Conservation (phyloP, 1,284 basidiomycete species). For the Rhodotorula sp. region DNA sequence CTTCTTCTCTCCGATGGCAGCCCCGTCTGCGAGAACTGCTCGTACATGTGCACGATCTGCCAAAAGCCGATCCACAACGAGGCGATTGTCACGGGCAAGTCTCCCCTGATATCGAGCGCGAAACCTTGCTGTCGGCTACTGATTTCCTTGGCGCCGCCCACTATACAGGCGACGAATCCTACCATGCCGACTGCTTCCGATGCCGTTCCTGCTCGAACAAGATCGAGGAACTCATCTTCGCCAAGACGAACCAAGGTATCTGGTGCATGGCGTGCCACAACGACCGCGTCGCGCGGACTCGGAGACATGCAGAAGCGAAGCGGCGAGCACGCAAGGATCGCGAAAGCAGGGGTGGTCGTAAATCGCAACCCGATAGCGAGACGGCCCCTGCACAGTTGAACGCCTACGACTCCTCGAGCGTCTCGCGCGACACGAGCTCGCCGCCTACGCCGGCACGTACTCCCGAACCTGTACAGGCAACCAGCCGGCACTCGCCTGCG, state of each 20-base stretch:
- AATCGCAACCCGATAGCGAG: too few species aligned
- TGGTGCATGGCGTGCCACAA: conserved; percentile 91
- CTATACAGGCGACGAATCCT: conserved; percentile 80
- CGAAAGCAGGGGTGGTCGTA: conserved; percentile 2
- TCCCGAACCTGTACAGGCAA: too few species aligned
- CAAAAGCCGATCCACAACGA: conserved; percentile 89
- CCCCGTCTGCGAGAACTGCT: conserved; percentile 95
- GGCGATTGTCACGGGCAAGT: conserved; percentile 81
- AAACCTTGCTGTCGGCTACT: not conserved
- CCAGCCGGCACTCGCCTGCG: too few species aligned
- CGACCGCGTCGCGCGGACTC: conserved; percentile 87
- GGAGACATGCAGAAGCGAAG: conserved; percentile 79
- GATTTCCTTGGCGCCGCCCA: conserved; percentile 6
- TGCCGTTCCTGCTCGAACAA: conserved; percentile 91
- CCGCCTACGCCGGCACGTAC: too few species aligned
- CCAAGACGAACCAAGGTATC: conserved; percentile 96
- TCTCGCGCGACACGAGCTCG: too few species aligned
- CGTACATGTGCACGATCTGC: conserved; percentile 92
- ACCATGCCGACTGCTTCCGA: conserved; percentile 97
- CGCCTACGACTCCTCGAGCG: too few species aligned
- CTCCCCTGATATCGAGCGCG: not conserved
- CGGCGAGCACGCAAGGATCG: conserved; percentile 33
- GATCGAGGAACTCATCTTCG: conserved; percentile 97
- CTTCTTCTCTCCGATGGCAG: conserved; percentile 93
- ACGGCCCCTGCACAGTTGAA: too few species aligned